Percentiles rank a stretch among this genome's conserved stretches.
These are phyloP conservation scores for Schizothecium vesticola DNA, from an alignment of 495 filamentous ascomycete genomes.

Conservation along the genomic window DNA sequence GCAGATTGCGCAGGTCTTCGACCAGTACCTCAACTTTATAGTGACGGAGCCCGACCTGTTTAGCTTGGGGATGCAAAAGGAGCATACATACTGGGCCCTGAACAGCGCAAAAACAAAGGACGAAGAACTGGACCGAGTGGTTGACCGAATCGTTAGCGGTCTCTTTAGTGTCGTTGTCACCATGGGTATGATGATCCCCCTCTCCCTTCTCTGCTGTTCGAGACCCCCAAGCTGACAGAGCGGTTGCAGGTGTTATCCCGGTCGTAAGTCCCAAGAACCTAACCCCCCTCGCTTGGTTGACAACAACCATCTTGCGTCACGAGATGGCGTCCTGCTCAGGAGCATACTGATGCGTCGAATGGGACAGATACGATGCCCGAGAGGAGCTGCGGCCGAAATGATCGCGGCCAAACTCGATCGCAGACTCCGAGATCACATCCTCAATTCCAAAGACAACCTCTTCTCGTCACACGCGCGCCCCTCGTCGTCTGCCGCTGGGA, in stretches of 20 bases:
- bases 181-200: conserved; percentile 61
- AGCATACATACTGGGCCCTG: conserved; percentile 79
- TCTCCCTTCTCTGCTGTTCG: background rate
- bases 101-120: conserved; percentile 91
- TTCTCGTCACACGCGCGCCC: conserved; percentile 54
- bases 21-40: conserved; percentile 98
- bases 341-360: background rate
- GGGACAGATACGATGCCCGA: conserved; percentile 69
- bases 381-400: conserved; percentile 88
- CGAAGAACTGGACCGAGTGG: conserved; percentile 75
- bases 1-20: conserved; percentile 84
- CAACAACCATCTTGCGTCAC: background rate
- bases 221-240: background rate
- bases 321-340: background rate
- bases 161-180: conserved; percentile 96
- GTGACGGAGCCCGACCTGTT: conserved; percentile 95
- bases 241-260: conserved; percentile 66
- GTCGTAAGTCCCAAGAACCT: conserved; percentile 40
- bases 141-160: conserved; percentile 89
- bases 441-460: conserved; percentile 95
- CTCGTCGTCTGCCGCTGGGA: conserved; percentile 37
- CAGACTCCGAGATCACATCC: conserved; percentile 91
- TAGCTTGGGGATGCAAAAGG: conserved; percentile 84
- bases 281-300: background rate
- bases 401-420: conserved; percentile 90